Base-by-base conservation (phyloP, 257 asterid species). In the Forsythia suspensa region DNA sequence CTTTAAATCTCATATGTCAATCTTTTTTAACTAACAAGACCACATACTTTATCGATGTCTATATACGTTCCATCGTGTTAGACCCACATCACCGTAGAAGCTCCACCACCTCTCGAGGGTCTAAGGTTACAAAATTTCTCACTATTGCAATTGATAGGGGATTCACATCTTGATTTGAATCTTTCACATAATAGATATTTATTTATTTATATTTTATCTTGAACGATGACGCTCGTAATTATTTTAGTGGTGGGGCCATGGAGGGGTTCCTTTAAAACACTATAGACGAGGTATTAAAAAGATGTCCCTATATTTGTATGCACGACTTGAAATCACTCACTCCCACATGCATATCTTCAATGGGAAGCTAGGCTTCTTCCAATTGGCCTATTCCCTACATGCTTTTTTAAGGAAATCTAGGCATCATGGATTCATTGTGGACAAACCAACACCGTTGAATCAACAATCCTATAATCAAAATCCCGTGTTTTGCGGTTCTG, bases 241-340 rank as follows among this genome's bases (percentile, higher is more conserved):
- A 29, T 29, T 29, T 29, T 0, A 29, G 34, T 29, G 34, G 65
- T 18, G 36, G 84, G 79, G 11, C 82, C 82, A 38, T 4, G 57
- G 21, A 42, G 20, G 40, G 40, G 44, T 70, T 71, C 68, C 68
- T 36, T 67, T 70, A 15, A 65, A 72, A 72, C 20, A 34, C n/a
- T 71, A 6, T 41, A 79, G 87, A 82, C 76, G 84, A 74, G 74
- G 34, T 37, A 65, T 70, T 63, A 44, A 3, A 75, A 77, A 34
- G 21, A 73, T 84, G 86, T 81, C 73, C 65, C 69, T 66, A 59
- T 29, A 52, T 46, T 75, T 76, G 76, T 78, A 76, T 77, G 72
- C 74, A 71, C 77, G 86, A 87, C 72, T 81, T 81, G 89, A 85
- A 79, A 78, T 79, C 87, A 85, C 87, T 71, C 11, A 41, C 43